phyloP scores from a whole-genome alignment of 2,329 filamentous ascomycete species.

The Venturia aucupariae region DNA sequence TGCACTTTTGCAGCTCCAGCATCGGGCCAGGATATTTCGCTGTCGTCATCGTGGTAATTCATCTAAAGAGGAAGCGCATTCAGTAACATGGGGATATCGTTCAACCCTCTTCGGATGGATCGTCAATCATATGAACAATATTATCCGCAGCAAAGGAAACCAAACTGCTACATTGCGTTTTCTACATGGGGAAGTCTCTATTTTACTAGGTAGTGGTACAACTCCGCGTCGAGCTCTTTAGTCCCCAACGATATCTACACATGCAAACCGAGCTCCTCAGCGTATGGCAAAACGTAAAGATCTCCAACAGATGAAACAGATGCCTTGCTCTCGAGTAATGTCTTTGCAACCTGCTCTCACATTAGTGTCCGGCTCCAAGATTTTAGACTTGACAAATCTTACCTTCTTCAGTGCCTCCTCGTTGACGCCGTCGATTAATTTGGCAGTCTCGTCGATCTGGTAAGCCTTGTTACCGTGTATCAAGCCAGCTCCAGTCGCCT shows the following conservation, averaged over 20 bases:
- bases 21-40: no score
- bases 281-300: conserved; percentile 81
- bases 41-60: no score
- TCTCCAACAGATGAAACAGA: conserved; percentile 86
- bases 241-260: conserved; percentile 56
- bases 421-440: conserved; percentile 71
- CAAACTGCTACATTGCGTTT: neutral
- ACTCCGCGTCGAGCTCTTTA: neutral
- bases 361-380: conserved; percentile 5
- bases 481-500: conserved; percentile 76
- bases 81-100: neutral
- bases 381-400: conserved; percentile 33
- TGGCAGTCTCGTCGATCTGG: conserved; percentile 70
- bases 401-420: conserved; percentile 79
- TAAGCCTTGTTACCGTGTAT: conserved; percentile 73
- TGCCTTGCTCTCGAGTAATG: conserved; percentile 78
- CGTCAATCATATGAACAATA: no score
- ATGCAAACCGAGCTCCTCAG: conserved; percentile 85
- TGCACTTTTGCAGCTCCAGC: no score
- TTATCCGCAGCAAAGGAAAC: no score
- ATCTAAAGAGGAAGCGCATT: no score
- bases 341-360: conserved; percentile 65
- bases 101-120: neutral
- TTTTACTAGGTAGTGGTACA: conserved; percentile 12
- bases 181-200: conserved; percentile 9